Evolutionary conservation across 805 yeast species (phyloP).

Genomic region (Kodamaea kakaduensis): DNA sequence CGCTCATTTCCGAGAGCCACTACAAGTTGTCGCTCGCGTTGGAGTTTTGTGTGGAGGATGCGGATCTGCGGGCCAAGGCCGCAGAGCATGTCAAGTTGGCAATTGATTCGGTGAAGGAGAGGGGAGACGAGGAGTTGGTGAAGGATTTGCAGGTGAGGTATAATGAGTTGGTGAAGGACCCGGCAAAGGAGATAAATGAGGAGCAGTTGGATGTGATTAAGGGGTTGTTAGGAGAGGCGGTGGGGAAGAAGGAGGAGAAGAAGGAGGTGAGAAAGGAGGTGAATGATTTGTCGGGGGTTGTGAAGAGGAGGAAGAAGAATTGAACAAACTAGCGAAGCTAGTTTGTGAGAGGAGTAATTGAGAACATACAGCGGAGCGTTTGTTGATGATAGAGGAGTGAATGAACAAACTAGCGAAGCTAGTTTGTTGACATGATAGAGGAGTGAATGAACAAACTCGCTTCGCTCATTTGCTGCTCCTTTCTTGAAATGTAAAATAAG

Average conservation of each 20-base stretch:
- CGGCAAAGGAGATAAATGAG: constrained; percentile 43
- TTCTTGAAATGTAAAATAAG: too few species aligned
- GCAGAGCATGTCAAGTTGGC: constrained; percentile 54
- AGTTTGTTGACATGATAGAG: too few species aligned
- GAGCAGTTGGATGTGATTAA: constrained; percentile 52
- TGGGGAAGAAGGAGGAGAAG: constrained; percentile 51
- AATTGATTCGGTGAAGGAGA: constrained; percentile 34
- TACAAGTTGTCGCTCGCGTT: constrained; percentile 76
- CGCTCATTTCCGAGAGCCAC: constrained; percentile 71
- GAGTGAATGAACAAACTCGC: too few species aligned
- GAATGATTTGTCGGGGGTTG: constrained; percentile 31
- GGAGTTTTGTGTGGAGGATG: constrained; percentile 63
- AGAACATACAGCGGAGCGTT: too few species aligned
- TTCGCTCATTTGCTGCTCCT: too few species aligned
- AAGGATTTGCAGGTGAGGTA: constrained; percentile 54
- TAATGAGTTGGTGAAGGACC: constrained; percentile 51
- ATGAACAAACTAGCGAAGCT: too few species aligned
- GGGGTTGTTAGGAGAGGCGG: constrained; percentile 53
- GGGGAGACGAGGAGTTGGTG: constrained; percentile 47
- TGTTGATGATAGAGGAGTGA: too few species aligned
- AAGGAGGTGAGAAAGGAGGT: constrained; percentile 54
- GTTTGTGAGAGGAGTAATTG: not conserved
- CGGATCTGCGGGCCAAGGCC: constrained; percentile 45
- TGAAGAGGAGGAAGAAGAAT: constrained; percentile 57
- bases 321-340: too few species aligned